Conservation (phyloP, 345 rosid genomes). For the Syzygium aqueum region DNA sequence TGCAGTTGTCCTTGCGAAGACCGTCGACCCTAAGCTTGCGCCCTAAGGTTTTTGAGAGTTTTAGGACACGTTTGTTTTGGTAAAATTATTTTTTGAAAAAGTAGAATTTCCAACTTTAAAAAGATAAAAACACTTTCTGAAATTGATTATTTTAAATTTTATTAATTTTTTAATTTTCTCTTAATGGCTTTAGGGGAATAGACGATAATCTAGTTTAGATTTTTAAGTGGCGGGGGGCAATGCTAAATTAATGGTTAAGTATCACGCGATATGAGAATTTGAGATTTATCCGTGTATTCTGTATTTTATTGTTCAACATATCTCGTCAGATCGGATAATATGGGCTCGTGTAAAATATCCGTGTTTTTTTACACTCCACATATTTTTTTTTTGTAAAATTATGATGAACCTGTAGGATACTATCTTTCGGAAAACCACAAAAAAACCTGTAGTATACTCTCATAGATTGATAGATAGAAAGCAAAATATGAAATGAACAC, state of each 20-base stretch:
- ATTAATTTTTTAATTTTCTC: too few species aligned
- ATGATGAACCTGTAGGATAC: neutral
- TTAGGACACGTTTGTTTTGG: too few species aligned
- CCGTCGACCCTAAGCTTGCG: neutral
- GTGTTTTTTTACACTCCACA: neutral
- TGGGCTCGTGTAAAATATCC: neutral
- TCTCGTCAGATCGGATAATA: neutral
- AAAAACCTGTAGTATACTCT: neutral
- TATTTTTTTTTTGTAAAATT: neutral
- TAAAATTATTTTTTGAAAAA: too few species aligned
- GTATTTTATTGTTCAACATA: neutral
- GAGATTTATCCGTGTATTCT: rapidly evolving
- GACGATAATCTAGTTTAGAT: neutral
- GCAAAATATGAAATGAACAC: neutral
- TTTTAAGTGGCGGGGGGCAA: rapidly evolving
- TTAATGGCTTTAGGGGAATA: neutral
- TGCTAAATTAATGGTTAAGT: neutral
- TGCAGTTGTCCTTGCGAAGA: neutral
- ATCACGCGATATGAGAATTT: neutral
- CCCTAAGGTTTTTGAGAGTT: neutral
- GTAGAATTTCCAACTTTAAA: too few species aligned
- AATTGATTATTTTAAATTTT: too few species aligned
- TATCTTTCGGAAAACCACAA: neutral
- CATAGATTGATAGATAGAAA: neutral
- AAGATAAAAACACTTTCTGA: too few species aligned